A percentile compares a stretch with the other conserved stretches of the same genome.
These are phyloP conservation scores for Irpex sp. DNA, from an alignment of 1,284 basidiomycete genomes.

Conservation along the genomic window DNA sequence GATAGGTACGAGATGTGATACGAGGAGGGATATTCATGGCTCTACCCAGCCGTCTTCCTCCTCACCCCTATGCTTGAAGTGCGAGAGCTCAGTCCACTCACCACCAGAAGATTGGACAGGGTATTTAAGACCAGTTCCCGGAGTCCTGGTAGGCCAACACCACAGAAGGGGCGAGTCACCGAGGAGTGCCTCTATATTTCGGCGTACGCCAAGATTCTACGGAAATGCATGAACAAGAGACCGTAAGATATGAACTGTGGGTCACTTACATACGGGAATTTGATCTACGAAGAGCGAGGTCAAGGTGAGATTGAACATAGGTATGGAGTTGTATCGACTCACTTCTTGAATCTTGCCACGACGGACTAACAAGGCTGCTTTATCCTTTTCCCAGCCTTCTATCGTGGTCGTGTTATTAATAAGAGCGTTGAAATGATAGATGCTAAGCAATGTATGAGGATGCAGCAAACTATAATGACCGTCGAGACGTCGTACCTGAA, in stretches of 20 bases:
- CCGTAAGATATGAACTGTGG: background rate
- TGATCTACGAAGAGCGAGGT: constrained; percentile 47
- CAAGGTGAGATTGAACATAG: background rate
- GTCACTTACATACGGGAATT: constrained; percentile 84
- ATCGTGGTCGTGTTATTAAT: constrained; percentile 90
- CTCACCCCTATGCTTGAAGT: constrained; percentile 9
- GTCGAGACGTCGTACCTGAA: constrained; percentile 57
- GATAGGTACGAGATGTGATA: background rate
- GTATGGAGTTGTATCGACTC: background rate
- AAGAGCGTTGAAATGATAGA: constrained; percentile 89
- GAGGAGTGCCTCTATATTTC: constrained; percentile 77
- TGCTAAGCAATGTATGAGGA: constrained; percentile 32
- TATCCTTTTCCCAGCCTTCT: constrained; percentile 98
- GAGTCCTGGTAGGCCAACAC: constrained; percentile 73
- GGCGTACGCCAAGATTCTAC: constrained; percentile 73
- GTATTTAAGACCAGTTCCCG: constrained; percentile 77
- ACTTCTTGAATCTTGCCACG: constrained; percentile 86
- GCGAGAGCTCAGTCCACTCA: constrained; percentile 63
- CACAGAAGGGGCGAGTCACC: constrained; percentile 75
- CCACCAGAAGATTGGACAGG: constrained; percentile 69
- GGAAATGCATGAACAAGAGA: constrained; percentile 5
- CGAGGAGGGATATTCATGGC: background rate
- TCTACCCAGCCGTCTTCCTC: constrained; percentile 12
- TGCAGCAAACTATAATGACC: background rate
- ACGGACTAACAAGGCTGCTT: constrained; percentile 80